These are phyloP conservation scores for Actinomucor elegans DNA, from an alignment of 371 early-diverging fungal genomes.

Conservation along the genomic window DNA sequence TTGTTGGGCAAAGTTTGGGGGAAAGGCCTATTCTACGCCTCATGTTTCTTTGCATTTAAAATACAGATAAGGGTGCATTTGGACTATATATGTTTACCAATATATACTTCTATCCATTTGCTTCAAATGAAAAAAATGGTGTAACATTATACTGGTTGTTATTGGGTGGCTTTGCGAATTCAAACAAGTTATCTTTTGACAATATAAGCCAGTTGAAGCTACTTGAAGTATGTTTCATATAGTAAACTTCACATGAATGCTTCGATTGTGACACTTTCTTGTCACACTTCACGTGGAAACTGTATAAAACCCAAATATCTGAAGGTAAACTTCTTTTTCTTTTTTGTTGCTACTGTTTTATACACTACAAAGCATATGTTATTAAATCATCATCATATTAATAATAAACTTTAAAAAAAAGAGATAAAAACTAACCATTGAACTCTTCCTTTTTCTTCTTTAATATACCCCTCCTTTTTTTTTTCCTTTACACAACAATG, in stretches of 20 bases:
- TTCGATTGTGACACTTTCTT: slow-evolving; percentile 3
- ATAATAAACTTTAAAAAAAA: neutral
- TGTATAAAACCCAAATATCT: neutral
- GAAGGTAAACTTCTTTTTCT: neutral
- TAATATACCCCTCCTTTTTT: neutral
- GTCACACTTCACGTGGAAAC: slow-evolving; percentile 14
- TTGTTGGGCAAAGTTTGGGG: no score
- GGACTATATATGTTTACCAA: no score
- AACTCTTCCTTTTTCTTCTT: neutral
- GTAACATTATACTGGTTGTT: no score
- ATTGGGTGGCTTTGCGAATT: no score
- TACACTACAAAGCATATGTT: neutral
- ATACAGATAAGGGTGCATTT: no score
- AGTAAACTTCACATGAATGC: slow-evolving; percentile 17
- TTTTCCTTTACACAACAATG: slow-evolving; percentile 1
- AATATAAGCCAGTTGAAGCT: no score
- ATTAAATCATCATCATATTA: neutral
- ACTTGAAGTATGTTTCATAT: no score
- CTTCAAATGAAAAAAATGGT: no score
- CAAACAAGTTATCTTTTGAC: no score
- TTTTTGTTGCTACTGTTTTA: neutral
- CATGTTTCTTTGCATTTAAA: no score
- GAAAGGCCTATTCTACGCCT: no score
- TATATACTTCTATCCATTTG: no score
- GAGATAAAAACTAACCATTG: neutral